A percentile compares a stretch with the other conserved stretches of the same genome.
Evolutionary conservation across 2,329 filamentous ascomycete species (phyloP).

Genomic region (Mollisiaceae sp.): DNA sequence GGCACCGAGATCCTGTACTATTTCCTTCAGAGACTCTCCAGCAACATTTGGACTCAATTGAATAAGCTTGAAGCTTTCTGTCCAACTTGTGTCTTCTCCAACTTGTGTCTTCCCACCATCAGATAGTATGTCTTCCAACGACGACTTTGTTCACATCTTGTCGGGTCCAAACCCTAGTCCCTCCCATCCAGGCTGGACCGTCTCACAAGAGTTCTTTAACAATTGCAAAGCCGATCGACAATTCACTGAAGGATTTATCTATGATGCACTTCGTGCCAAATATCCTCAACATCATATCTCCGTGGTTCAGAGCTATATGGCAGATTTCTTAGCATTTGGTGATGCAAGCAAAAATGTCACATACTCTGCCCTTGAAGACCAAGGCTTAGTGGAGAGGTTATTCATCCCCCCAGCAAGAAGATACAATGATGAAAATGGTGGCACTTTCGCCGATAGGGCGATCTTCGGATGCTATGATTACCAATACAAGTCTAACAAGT

Average conservation of each 20-base stretch:
- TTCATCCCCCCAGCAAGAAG: slow-evolving; percentile 35
- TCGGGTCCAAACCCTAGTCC: slow-evolving; percentile 14
- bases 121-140: slow-evolving; percentile 25
- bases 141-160: slow-evolving; percentile 35
- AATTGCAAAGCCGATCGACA: slow-evolving; percentile 31
- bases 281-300: slow-evolving; percentile 37
- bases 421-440: slow-evolving; percentile 36
- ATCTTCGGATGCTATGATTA: slow-evolving; percentile 37
- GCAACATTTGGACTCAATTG: background rate
- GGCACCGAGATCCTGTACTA: slow-evolving; percentile 26
- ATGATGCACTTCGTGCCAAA: slow-evolving; percentile 28
- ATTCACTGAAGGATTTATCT: slow-evolving; percentile 34
- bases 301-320: slow-evolving; percentile 13
- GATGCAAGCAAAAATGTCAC: slow-evolving; percentile 29
- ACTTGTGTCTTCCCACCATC: background rate
- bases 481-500: slow-evolving; percentile 29
- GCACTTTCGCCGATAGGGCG: slow-evolving; percentile 28
- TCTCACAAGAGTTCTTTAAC: slow-evolving; percentile 29
- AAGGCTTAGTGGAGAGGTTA: slow-evolving; percentile 26
- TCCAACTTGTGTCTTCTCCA: background rate
- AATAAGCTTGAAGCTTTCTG: slow-evolving; percentile 2
- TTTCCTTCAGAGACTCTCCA: background rate
- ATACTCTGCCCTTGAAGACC: slow-evolving; percentile 21
- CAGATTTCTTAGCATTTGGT: slow-evolving; percentile 36
- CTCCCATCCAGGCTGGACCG: slow-evolving; percentile 9